Evolutionary conservation across 176 grass and related monocot genomes (phyloP).

Genomic region (Guadua angustifolia): DNA sequence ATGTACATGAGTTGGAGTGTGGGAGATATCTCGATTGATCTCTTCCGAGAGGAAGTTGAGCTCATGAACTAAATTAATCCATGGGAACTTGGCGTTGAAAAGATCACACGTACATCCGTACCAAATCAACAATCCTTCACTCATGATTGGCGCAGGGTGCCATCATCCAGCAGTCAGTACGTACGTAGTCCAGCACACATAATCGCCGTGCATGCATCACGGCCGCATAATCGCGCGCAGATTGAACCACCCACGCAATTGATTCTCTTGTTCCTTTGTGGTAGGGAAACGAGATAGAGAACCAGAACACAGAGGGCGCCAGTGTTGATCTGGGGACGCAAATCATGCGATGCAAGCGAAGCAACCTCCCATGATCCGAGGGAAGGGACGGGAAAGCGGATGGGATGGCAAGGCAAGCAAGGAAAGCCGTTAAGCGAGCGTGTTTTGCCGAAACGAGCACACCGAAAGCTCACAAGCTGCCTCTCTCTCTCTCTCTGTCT

Average conservation of each 20-base stretch:
- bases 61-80: neutral
- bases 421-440: conserved; percentile 48
- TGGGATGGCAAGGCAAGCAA: conserved; percentile 53
- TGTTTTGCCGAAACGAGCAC: conserved; percentile 7
- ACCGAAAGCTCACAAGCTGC: neutral
- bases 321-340: neutral
- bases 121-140: neutral
- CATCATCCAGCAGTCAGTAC: neutral
- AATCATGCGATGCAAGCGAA: conserved; percentile 14
- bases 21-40: neutral
- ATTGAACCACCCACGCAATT: neutral
- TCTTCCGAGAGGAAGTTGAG: neutral
- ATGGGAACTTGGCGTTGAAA: neutral
- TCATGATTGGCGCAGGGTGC: neutral
- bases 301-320: neutral
- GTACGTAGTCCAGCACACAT: neutral
- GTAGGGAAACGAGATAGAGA: neutral
- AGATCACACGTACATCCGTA: neutral
- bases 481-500: too few relatives aligned
- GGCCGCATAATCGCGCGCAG: neutral
- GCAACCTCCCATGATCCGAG: conserved; percentile 1
- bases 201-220: neutral
- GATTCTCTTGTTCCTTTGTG: neutral
- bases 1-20: neutral
- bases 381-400: neutral